Conservation (phyloP, 371 early-diverging fungal species). For the Batrachochytrium dendrobatidis region DNA sequence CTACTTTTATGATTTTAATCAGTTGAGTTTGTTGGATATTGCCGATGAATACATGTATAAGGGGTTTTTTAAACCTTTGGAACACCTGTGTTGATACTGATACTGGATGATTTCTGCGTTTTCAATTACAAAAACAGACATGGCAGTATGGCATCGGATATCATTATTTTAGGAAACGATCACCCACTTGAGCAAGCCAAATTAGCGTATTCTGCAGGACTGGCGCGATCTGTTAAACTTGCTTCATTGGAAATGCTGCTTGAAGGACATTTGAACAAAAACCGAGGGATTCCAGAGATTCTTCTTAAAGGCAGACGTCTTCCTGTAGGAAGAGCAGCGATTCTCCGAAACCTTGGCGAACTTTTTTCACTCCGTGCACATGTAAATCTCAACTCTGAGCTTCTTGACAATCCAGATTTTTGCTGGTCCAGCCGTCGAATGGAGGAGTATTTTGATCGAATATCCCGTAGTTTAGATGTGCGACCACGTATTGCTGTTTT, state of each 20-base stretch:
- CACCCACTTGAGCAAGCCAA: constrained; percentile 35
- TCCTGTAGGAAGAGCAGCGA: constrained; percentile 28
- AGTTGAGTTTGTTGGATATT: too few relatives aligned
- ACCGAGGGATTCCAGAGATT: constrained; percentile 35
- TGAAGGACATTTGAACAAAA: constrained; percentile 37
- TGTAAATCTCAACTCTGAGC: constrained; percentile 44
- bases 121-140: too few relatives aligned
- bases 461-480: constrained; percentile 41
- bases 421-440: constrained; percentile 39
- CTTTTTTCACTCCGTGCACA: constrained; percentile 37
- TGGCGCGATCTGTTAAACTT: constrained; percentile 44
- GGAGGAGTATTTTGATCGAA: constrained; percentile 36
- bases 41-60: too few relatives aligned
- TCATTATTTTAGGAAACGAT: constrained; percentile 34
- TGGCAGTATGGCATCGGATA: constrained; percentile 37
- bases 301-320: constrained; percentile 37
- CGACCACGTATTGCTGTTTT: constrained; percentile 40
- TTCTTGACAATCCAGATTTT: constrained; percentile 47
- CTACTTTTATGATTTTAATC: constrained; percentile 24
- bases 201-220: constrained; percentile 46
- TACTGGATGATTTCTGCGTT: too few relatives aligned
- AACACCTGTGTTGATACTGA: too few relatives aligned
- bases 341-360: constrained; percentile 40
- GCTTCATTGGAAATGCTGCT: constrained; percentile 40
- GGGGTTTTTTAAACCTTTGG: too few relatives aligned